Conservation (phyloP, 495 filamentous ascomycete genomes). For the Aspergillus cavernicola region DNA sequence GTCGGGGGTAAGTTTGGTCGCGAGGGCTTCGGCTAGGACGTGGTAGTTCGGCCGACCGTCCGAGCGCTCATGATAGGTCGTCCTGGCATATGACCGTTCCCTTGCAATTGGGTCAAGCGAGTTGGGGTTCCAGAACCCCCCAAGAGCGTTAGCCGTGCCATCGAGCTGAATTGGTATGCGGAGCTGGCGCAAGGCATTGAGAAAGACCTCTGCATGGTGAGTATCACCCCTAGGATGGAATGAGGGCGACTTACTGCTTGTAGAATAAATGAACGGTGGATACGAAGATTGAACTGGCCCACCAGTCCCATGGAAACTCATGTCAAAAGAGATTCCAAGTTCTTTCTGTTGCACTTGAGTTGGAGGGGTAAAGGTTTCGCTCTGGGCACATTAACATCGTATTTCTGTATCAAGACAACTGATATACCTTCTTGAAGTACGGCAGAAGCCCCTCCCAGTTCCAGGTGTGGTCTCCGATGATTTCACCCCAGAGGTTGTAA, state of each 20-base stretch:
- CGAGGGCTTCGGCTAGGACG: not conserved
- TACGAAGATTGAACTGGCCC: not conserved
- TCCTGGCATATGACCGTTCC: not conserved
- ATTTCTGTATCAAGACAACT: not conserved
- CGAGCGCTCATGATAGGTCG: not conserved
- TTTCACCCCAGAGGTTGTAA: slow-evolving; percentile 6
- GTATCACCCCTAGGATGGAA: not conserved
- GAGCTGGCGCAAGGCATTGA: not conserved
- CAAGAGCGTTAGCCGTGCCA: not conserved
- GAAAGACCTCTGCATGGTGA: not conserved
- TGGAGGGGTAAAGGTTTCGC: slow-evolving; percentile 4
- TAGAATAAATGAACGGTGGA: not conserved
- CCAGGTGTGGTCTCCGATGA: not conserved
- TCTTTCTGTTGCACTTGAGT: not conserved
- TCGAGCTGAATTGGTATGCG: slow-evolving; percentile 1
- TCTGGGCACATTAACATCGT: not conserved
- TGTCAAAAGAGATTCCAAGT: not conserved
- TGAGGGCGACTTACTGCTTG: not conserved
- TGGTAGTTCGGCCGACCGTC: not conserved
- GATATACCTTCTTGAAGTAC: slow-evolving; percentile 4
- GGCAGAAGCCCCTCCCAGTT: slow-evolving; percentile 4
- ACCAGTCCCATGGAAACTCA: not conserved
- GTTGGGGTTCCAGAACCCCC: slow-evolving; percentile 3
- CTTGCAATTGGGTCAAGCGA: not conserved
- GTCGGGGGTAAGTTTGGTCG: not conserved